Evolutionary conservation across 2,329 filamentous ascomycete genomes (phyloP).

Genomic region (Fusarium globosum): DNA sequence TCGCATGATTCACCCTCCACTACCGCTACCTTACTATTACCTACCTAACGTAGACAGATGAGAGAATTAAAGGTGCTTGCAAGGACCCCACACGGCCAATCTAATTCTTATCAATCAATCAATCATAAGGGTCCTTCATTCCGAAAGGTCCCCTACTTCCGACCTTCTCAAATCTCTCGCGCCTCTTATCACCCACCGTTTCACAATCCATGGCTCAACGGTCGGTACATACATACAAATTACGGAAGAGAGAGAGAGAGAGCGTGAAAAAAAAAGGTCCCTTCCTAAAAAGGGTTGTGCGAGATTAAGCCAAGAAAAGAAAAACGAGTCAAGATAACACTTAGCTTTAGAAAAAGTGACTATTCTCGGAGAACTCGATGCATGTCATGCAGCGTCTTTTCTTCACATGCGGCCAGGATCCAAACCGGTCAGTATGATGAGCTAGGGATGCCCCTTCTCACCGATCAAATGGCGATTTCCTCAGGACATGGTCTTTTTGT

Average conservation of each 20-base stretch:
- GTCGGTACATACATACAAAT: not conserved
- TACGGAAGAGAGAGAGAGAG: not conserved
- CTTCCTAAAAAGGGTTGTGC: not conserved
- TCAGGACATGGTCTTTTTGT: not conserved
- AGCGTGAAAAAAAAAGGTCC: not conserved
- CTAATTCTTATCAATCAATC: not conserved
- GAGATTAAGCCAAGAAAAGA: conserved; percentile 1
- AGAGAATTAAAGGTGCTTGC: not conserved
- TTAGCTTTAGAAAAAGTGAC: not conserved
- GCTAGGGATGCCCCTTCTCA: not conserved
- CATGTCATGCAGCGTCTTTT: conserved; percentile 15
- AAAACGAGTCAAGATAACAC: not conserved
- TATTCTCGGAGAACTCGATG: conserved; percentile 2
- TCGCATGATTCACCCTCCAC: conserved; percentile 14
- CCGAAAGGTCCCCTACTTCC: not conserved
- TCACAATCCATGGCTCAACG: not conserved
- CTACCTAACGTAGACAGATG: not conserved
- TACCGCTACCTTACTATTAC: not conserved
- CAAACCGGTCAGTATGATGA: conserved; percentile 19
- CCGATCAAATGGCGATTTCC: conserved; percentile 1
- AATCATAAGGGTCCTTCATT: not conserved
- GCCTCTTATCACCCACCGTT: not conserved
- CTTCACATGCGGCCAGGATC: conserved; percentile 18
- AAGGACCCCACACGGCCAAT: conserved; percentile 15
- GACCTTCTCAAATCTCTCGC: not conserved